Evolutionary conservation across 148 eudicot species (phyloP).

Genomic region (Pharnaceum exiguum): DNA sequence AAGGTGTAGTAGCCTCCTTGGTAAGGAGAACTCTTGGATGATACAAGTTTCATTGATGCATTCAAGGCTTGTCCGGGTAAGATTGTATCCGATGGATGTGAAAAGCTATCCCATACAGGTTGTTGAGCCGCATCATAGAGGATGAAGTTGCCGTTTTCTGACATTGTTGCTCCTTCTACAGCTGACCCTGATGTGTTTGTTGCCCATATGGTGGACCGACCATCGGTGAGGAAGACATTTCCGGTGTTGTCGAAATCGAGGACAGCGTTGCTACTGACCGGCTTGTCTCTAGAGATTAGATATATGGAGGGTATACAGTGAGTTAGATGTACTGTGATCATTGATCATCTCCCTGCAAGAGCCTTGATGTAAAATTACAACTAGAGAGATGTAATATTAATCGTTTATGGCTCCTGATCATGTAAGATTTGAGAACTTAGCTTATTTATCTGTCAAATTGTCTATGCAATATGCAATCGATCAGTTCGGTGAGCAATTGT

Average conservation of each 20-base stretch:
- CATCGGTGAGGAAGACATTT: slow-evolving; percentile 54
- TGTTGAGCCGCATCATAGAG: slow-evolving; percentile 29
- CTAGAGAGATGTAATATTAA: slow-evolving; percentile 1
- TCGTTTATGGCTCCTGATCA: no score
- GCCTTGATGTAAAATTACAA: slow-evolving; percentile 10
- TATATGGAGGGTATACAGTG: slow-evolving; percentile 18
- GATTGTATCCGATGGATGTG: slow-evolving; percentile 80
- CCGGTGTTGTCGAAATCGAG: slow-evolving; percentile 49
- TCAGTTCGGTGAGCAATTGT: no score
- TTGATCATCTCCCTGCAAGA: slow-evolving; percentile 17
- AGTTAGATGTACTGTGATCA: slow-evolving; percentile 2
- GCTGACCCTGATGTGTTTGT: slow-evolving; percentile 58
- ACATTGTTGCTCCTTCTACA: slow-evolving; percentile 36
- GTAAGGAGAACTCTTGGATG: slow-evolving; percentile 31
- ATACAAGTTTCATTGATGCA: slow-evolving; percentile 41
- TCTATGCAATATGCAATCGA: no score
- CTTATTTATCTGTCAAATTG: no score
- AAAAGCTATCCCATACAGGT: slow-evolving; percentile 64
- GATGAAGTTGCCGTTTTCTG: slow-evolving; percentile 74
- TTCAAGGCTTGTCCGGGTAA: slow-evolving; percentile 78
- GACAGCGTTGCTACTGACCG: slow-evolving; percentile 53
- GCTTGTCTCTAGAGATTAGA: slow-evolving; percentile 55
- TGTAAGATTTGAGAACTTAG: no score
- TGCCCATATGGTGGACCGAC: slow-evolving; percentile 49
- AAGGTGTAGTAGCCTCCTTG: slow-evolving; percentile 63